Evolutionary conservation across 345 rosid species (phyloP), one percentile per base, ranked within the genome.

Genomic region (Aquilaria sinensis): DNA sequence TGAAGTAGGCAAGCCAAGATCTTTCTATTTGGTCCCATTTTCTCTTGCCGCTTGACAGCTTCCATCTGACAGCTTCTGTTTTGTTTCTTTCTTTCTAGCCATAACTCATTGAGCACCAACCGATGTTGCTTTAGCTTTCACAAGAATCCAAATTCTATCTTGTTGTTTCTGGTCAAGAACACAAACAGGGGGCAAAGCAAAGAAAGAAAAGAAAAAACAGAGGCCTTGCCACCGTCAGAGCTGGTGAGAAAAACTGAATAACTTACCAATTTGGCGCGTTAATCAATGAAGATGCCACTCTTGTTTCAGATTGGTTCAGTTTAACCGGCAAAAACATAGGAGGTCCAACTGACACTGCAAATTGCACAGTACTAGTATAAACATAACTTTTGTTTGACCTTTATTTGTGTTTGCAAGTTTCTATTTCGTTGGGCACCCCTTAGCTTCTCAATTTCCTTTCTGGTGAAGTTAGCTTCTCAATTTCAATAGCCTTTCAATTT

Each of bases 251-350:
- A 37, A 37, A 37, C 43, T 37, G 43, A 3, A 37, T 23, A 37
- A 37, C 43, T 37, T 37, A 9, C 43, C 43, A 37, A 37, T 5
- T 37, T 37, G 43, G 43, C 8, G 43, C 43, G 43, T 37, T 7
- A 37, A 37, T 37, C 43, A 37, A 37, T 47, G 53, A 47, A 12
- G 58, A 37, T 47, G 16, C 31, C 34, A 58, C 29, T 13, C 7
- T 12, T 47, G 54, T 6, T 30, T 60, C 6, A 49, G 47, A 15
- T 31, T 32, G 57, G 31, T 13, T 53, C 51, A 11, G 13, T 32
- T 16, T 23, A 31, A 60, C 37, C 65, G 53, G 62, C 62, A 10
- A 31, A 61, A 70, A 59, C 11, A 7, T 71, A 54, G 66, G 62
- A 60, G n/a, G n/a, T 65, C 70, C 62, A 29, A 2, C 70, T 10